These are phyloP conservation scores for Chrysanthemum makinoi DNA, from an alignment of 129 eudicot species.

Conservation along the genomic window DNA sequence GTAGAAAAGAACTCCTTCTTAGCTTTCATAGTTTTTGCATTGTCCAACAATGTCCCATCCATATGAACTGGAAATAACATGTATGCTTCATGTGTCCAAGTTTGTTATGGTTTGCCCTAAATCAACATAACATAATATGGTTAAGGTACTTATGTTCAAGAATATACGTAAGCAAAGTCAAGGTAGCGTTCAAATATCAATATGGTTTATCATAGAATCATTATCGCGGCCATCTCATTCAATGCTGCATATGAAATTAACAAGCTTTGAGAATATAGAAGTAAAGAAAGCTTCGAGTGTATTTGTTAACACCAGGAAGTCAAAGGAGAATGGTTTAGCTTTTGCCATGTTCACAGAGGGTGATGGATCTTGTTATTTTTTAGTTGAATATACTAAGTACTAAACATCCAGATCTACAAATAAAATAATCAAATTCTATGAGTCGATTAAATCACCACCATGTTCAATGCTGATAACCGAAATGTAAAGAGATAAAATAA, in stretches of 20 bases:
- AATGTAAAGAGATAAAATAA: not conserved
- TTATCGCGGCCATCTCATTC: too few relatives aligned
- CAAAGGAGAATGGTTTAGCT: not conserved
- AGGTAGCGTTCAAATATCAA: too few relatives aligned
- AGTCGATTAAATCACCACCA: not conserved
- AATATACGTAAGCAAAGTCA: too few relatives aligned
- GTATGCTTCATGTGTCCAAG: constrained; percentile 90
- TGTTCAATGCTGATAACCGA: not conserved
- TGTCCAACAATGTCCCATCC: constrained; percentile 89
- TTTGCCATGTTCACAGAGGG: not conserved
- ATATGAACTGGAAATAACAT: constrained; percentile 86
- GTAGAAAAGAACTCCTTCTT: constrained; percentile 87
- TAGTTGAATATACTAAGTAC: too few relatives aligned
- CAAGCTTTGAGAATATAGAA: not conserved
- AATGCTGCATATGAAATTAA: not conserved
- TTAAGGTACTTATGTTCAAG: too few relatives aligned
- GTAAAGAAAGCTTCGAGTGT: not conserved
- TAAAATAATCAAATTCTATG: not conserved
- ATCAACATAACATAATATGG: constrained; percentile 7
- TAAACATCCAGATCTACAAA: too few relatives aligned
- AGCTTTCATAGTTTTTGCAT: constrained; percentile 59
- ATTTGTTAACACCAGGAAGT: not conserved
- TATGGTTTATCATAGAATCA: too few relatives aligned
- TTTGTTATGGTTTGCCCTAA: constrained; percentile 70
- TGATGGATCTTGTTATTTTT: too few relatives aligned